These are phyloP conservation scores for Cutaneotrichosporon arboriforme DNA, from an alignment of 1,284 basidiomycete species.

Conservation along the genomic window DNA sequence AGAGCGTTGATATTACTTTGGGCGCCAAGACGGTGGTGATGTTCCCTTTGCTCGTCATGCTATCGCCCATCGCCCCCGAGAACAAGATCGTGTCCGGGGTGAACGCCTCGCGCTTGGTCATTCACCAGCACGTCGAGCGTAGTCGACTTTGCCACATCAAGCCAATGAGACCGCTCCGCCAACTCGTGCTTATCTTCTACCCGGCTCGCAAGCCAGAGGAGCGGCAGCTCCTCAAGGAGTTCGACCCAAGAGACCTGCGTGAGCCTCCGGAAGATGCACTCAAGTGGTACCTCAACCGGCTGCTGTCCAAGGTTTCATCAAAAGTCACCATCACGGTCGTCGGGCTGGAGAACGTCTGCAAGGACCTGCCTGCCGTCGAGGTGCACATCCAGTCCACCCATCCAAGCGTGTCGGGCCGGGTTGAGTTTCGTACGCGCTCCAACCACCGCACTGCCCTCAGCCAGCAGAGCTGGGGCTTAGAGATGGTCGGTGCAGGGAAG, in stretches of 20 bases:
- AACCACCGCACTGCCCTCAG: background rate
- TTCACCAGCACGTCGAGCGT: background rate
- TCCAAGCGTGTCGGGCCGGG: background rate
- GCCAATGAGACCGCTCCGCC: background rate
- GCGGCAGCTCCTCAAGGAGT: background rate
- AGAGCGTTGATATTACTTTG: too few species aligned
- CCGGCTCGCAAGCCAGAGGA: background rate
- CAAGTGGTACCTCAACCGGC: background rate
- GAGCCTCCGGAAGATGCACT: too few species aligned
- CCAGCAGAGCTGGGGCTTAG: background rate
- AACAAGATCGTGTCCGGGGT: background rate
- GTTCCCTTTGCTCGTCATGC: too few species aligned
- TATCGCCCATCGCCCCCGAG: too few species aligned
- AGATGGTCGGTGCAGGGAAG: background rate
- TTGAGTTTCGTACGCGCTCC: background rate
- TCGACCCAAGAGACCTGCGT: too few species aligned
- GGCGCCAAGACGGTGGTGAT: too few species aligned
- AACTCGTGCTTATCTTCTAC: background rate
- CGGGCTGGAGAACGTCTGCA: background rate
- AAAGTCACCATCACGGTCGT: background rate
- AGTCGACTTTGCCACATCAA: background rate
- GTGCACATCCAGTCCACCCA: background rate
- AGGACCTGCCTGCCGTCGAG: background rate
- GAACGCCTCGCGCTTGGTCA: background rate
- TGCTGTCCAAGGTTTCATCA: background rate